Conservation (phyloP, 1,139 yeast species). For the Geotrichum candidum region DNA sequence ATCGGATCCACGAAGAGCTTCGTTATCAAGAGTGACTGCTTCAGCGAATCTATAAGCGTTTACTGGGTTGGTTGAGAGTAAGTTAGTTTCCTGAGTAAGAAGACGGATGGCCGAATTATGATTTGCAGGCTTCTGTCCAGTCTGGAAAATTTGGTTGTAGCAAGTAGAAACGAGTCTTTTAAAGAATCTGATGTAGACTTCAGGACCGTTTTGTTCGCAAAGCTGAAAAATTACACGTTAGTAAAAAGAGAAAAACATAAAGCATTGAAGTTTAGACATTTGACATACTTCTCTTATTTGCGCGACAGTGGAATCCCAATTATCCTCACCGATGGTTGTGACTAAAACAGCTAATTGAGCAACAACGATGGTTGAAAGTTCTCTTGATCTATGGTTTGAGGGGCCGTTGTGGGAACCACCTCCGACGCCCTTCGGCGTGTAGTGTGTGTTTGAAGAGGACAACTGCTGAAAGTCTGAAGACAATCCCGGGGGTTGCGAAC, state of each 20-base stretch:
- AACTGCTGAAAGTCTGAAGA: conserved; percentile 11
- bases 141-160: conserved; percentile 35
- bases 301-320: conserved; percentile 39
- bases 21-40: conserved; percentile 27
- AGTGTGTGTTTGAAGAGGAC: conserved; percentile 4
- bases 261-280: background rate
- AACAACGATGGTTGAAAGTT: conserved; percentile 42
- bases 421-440: conserved; percentile 16
- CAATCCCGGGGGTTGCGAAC: conserved; percentile 16
- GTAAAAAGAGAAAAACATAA: background rate
- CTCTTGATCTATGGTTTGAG: conserved; percentile 21
- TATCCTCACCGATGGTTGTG: conserved; percentile 41
- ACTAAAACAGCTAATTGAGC: conserved; percentile 52
- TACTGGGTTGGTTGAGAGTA: conserved; percentile 27
- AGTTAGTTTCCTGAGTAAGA: conserved; percentile 22
- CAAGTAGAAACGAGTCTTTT: conserved; percentile 33
- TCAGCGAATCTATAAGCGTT: conserved; percentile 27
- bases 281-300: conserved; percentile 42
- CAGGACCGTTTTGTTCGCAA: conserved; percentile 37
- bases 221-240: conserved; percentile 29
- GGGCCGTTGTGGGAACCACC: conserved; percentile 11
- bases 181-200: conserved; percentile 35
- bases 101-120: conserved; percentile 20
- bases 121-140: conserved; percentile 24
- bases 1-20: conserved; percentile 28